Evolutionary conservation across 2,329 filamentous ascomycete species (phyloP).

Genomic region (Blastomyces parvus): DNA sequence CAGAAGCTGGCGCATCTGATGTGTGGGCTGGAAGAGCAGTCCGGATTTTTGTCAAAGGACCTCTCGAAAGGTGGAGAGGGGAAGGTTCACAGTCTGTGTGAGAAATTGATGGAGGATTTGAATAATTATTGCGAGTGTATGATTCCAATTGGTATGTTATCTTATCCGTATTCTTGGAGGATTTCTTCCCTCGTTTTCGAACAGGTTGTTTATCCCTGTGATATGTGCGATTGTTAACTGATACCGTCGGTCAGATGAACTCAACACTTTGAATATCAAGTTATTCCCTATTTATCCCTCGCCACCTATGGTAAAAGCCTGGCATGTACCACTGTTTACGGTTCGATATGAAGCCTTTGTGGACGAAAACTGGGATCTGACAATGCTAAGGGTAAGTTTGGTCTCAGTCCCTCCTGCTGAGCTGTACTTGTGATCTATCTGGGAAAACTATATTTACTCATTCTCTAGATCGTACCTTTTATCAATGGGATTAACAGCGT

Average conservation of each 20-base stretch:
- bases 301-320: slow-evolving; percentile 68
- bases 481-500: slow-evolving; percentile 90
- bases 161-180: neutral
- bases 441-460: neutral
- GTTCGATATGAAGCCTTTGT: slow-evolving; percentile 45
- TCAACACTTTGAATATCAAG: slow-evolving; percentile 94
- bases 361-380: slow-evolving; percentile 48
- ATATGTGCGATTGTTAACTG: slow-evolving; percentile 13
- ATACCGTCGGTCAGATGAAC: slow-evolving; percentile 54
- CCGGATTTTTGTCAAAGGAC: slow-evolving; percentile 57
- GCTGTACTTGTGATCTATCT: neutral
- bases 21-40: slow-evolving; percentile 84
- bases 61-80: slow-evolving; percentile 38
- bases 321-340: slow-evolving; percentile 78
- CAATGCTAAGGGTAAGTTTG: slow-evolving; percentile 39
- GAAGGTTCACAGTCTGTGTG: slow-evolving; percentile 60
- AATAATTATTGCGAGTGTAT: slow-evolving; percentile 98
- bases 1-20: slow-evolving; percentile 76
- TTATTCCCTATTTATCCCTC: slow-evolving; percentile 74
- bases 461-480: slow-evolving; percentile 58
- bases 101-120: slow-evolving; percentile 80
- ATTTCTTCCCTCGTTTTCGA: neutral
- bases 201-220: neutral
- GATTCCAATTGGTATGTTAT: slow-evolving; percentile 73
- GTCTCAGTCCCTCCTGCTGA: slow-evolving; percentile 10